Percentiles rank a stretch among this genome's conserved stretches.
Evolutionary conservation across 2,329 filamentous ascomycete genomes (phyloP).

Genomic region (Aspergillus udagawae): DNA sequence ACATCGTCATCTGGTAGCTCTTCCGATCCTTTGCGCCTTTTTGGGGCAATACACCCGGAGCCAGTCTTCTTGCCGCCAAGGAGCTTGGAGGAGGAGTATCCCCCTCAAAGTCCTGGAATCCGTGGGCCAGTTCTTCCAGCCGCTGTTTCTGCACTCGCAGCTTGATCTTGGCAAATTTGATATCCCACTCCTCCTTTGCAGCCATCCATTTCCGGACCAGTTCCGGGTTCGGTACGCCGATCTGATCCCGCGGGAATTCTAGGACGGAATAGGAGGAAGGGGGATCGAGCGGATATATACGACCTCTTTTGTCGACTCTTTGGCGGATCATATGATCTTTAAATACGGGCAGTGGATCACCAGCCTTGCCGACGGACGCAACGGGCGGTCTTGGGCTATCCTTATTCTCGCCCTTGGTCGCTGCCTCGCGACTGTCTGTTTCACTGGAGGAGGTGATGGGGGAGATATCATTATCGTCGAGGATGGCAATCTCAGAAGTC

Average conservation of each 20-base stretch:
- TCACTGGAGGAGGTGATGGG: conserved; percentile 60
- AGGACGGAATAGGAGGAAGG: conserved; percentile 63
- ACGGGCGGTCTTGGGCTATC: conserved; percentile 18
- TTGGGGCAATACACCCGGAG: conserved; percentile 27
- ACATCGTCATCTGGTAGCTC: conserved; percentile 74
- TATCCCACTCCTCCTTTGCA: conserved; percentile 69
- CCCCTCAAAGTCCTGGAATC: conserved; percentile 68
- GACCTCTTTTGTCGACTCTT: conserved; percentile 72
- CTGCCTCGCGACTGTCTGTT: conserved; percentile 14
- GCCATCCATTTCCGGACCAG: conserved; percentile 81
- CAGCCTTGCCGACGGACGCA: conserved; percentile 71
- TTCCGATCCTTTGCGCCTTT: conserved; percentile 52
- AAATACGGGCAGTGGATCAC: conserved; percentile 77
- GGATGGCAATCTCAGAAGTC: conserved; percentile 71
- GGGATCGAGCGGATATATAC: conserved; percentile 63
- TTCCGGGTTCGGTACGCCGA: conserved; percentile 75
- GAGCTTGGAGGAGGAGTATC: conserved; percentile 82
- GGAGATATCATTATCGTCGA: conserved; percentile 73
- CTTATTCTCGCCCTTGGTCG: conserved; percentile 6
- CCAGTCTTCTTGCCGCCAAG: conserved; percentile 63
- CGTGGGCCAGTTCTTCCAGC: conserved; percentile 66
- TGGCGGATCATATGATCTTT: conserved; percentile 88
- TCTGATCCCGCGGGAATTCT: conserved; percentile 57
- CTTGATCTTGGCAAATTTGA: conserved; percentile 65
- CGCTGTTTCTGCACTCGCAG: conserved; percentile 69